These are phyloP conservation scores for Theobroma grandiflorum DNA, from an alignment of 441 rosid genomes.

Conservation along the genomic window DNA sequence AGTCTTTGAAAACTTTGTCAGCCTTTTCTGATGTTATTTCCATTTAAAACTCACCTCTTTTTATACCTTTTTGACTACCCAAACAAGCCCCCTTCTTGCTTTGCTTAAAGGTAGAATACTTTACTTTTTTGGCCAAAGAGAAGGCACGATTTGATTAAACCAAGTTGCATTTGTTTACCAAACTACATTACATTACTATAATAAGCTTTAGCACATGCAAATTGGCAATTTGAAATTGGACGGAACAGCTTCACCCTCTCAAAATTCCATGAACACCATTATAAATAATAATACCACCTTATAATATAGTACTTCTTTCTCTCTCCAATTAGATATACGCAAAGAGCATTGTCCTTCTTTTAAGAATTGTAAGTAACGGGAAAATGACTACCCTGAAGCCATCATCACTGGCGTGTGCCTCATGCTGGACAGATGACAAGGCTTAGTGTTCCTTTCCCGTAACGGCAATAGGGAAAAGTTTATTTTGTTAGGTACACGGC, in stretches of 20 bases:
- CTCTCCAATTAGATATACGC: no score
- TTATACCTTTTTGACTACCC: constrained; percentile 1
- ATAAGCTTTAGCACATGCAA: constrained; percentile 11
- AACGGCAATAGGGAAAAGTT: not conserved
- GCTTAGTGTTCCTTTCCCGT: not conserved
- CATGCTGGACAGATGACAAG: not conserved
- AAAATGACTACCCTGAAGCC: no score
- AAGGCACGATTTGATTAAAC: not conserved
- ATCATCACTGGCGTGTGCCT: no score
- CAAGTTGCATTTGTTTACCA: not conserved
- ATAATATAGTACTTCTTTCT: no score
- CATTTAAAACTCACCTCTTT: not conserved
- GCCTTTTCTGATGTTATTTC: not conserved
- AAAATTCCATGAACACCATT: not conserved
- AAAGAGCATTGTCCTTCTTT: no score
- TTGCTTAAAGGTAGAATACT: constrained; percentile 19
- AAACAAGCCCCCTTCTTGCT: not conserved
- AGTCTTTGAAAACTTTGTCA: constrained; percentile 4
- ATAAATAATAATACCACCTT: no score
- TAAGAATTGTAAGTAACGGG: no score
- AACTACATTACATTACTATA: not conserved
- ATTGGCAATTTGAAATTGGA: not conserved
- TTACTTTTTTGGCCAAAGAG: constrained; percentile 11
- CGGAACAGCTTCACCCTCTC: not conserved
- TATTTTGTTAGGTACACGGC: not conserved